Conservation (phyloP, 331 rosid species). For the Pyracantha coccinea region DNA sequence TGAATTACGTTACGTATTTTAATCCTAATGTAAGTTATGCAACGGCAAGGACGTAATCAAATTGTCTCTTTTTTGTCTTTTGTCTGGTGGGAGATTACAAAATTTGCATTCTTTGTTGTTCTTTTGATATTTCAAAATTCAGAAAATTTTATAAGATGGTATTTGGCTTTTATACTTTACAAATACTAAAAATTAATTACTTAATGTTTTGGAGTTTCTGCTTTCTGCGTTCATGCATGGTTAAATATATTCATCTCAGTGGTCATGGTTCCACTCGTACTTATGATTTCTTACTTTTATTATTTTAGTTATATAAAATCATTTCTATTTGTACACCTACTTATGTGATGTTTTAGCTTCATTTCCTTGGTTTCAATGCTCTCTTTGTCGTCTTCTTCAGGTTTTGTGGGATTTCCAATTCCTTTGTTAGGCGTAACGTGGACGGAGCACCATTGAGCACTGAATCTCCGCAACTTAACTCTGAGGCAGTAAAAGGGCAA, state of each 20-base stretch:
- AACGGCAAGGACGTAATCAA: background rate
- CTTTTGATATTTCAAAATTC: background rate
- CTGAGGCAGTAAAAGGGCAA: slow-evolving; percentile 25
- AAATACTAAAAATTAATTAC: background rate
- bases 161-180: background rate
- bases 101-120: background rate
- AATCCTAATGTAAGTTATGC: too few relatives aligned
- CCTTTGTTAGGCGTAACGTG: slow-evolving; percentile 51
- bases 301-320: background rate
- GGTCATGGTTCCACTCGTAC: background rate
- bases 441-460: slow-evolving; percentile 30
- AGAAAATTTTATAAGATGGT: background rate
- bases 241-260: background rate
- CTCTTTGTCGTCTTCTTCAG: slow-evolving; percentile 27
- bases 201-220: background rate
- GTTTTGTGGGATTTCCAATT: slow-evolving; percentile 72
- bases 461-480: slow-evolving; percentile 33
- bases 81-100: background rate
- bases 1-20: background rate
- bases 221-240: background rate
- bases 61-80: background rate
- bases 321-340: background rate
- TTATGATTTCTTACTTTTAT: background rate
- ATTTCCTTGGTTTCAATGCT: slow-evolving; percentile 9
- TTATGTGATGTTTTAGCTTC: background rate